Base-by-base conservation (phyloP, 768 basidiomycete species). In the Psilocybe sp. region DNA sequence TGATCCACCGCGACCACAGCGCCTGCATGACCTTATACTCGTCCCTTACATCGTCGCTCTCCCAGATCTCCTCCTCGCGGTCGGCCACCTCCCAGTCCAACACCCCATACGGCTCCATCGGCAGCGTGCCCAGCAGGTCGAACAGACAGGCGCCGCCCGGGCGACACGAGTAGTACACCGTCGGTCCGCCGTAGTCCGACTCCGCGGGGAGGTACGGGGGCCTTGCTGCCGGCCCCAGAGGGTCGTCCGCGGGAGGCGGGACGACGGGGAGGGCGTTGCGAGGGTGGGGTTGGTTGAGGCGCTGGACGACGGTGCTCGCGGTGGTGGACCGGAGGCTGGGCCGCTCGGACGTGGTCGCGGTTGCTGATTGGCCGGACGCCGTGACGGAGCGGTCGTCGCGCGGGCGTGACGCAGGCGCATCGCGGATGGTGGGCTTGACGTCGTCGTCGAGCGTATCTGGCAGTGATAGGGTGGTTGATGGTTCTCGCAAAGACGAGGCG, bases 1-100 rank as follows among this genome's bases (percentile, higher is more conserved):
- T 64, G 3, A 89, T 86, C 87, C 87, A 91, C 45, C 89, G 63
- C 11, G 71, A 80, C 89, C 89, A 91, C 11, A 91, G 66, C 5
- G 87, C 86, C 48, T 82, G 79, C 72, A 92, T 85, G 6, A 89
- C 82, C 63, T 91, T 92, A 50, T 86, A 81, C 53, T 89, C 86
- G 49, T 89, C 87, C 36, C 72, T 71, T 10, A 89, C 70, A 58
- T 89, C 82, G 52, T 87, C 84, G 40, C 77, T 68, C 53, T 89
- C 85, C 49, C 81, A 89, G 0, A 91, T 72, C 54, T 90, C 88
- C 43, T 89, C 89, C 59, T 91, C 88, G 36, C 79, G 69, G 51
- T 89, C 87, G 7, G 86, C 44, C 7, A 92, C 72, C 35, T 76
- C 71, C 89, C 89, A 91, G 2, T 76, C 75, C 38, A 87, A 71